phyloP scores from a whole-genome alignment of 2,329 filamentous ascomycete genomes.

The Exophiala dermatitidis region DNA sequence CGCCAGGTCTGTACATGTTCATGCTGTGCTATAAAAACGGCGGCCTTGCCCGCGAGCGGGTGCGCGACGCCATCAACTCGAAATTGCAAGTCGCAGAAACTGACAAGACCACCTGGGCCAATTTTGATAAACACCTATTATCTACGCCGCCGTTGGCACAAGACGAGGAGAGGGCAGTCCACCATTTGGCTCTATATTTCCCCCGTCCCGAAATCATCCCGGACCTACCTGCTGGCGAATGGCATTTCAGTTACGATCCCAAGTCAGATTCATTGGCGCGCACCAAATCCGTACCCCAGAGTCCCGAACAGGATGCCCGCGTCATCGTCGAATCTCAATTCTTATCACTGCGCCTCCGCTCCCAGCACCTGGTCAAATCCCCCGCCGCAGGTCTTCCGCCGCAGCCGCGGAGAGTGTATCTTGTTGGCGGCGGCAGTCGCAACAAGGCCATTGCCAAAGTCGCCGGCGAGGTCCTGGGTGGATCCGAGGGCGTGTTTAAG shows the following conservation, averaged over 20 bases:
- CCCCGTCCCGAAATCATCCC: conserved; percentile 92
- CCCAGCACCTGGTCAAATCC: conserved; percentile 62
- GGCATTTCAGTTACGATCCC: conserved; percentile 63
- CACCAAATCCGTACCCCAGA: conserved; percentile 47
- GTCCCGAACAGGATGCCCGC: conserved; percentile 66
- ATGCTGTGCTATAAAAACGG: conserved; percentile 99
- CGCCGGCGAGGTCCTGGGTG: conserved; percentile 80
- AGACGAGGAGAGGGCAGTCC: too few relatives aligned
- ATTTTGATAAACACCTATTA: conserved; percentile 69
- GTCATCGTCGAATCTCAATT: conserved; percentile 92
- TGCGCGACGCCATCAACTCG: conserved; percentile 70
- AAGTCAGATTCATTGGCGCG: conserved; percentile 47
- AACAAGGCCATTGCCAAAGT: conserved; percentile 84
- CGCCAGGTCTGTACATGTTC: conserved; percentile 91
- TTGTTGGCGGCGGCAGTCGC: conserved; percentile 84
- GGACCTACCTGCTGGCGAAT: conserved; percentile 77
- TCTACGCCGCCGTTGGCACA: conserved; percentile 63
- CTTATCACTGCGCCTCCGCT: conserved; percentile 80
- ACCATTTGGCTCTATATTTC: conserved; percentile 90
- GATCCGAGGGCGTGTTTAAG: conserved; percentile 81
- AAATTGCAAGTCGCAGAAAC: conserved; percentile 34
- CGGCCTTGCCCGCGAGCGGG: conserved; percentile 79
- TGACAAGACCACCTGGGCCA: conserved; percentile 59
- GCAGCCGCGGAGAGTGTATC: conserved; percentile 82
- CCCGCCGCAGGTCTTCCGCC: conserved; percentile 57